Percentiles rank a stretch among this genome's conserved stretches.
phyloP scores from a whole-genome alignment of 78 protist species.

The Dictyostelium firmibasis region DNA sequence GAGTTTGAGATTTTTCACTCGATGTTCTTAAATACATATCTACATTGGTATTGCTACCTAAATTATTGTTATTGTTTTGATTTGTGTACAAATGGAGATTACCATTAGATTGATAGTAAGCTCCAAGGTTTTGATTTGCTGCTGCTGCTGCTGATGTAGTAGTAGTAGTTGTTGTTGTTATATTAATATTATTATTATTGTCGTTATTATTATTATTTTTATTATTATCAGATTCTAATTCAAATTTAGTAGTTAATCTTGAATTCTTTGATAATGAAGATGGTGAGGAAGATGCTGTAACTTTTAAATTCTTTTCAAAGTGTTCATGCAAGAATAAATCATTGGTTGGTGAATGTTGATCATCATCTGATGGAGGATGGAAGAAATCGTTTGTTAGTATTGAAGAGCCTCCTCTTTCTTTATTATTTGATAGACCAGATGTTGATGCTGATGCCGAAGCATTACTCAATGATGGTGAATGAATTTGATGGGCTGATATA shows the following conservation, averaged over 20 bases:
- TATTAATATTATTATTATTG: background rate
- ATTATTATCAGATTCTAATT: background rate
- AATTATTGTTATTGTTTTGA: background rate
- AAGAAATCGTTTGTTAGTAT: slow-evolving; percentile 42
- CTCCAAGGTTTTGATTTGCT: background rate
- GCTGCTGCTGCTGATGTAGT: background rate
- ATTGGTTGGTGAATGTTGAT: background rate
- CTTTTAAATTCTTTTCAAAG: background rate
- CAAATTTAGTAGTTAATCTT: background rate
- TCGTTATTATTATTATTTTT: background rate
- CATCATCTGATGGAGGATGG: slow-evolving; percentile 23
- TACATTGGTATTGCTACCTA: background rate
- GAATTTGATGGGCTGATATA: background rate
- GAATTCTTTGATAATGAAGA: background rate
- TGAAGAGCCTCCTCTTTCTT: background rate
- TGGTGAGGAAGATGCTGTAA: background rate
- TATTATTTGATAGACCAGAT: background rate
- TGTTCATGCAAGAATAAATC: background rate
- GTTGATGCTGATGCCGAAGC: background rate
- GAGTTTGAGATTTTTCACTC: background rate
- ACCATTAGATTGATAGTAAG: background rate
- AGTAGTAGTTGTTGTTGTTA: background rate
- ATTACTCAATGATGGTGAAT: slow-evolving; percentile 21
- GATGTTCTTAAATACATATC: slow-evolving; percentile 26
- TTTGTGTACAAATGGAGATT: slow-evolving; percentile 14